These are phyloP conservation scores for Exophiala spinifera DNA, from an alignment of 2,329 filamentous ascomycete species.

Conservation along the genomic window DNA sequence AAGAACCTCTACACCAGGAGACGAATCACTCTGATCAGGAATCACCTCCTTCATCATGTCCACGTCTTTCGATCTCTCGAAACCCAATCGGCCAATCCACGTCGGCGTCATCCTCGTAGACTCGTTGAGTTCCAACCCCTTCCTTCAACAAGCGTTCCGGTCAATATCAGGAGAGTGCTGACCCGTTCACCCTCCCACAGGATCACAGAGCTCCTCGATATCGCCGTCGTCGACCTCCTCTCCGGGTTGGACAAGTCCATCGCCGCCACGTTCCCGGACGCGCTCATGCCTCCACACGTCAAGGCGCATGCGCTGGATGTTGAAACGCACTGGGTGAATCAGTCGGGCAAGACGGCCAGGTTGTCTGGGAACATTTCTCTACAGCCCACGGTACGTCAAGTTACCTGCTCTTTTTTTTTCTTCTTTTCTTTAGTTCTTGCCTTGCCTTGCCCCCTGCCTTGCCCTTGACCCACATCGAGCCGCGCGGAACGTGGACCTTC, in stretches of 20 bases:
- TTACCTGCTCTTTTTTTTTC: background rate
- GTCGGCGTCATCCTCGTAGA: background rate
- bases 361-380: conserved; percentile 17
- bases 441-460: too few relatives aligned
- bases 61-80: background rate
- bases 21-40: background rate
- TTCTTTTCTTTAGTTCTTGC: too few relatives aligned
- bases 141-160: background rate
- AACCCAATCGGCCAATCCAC: background rate
- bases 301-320: conserved; percentile 28
- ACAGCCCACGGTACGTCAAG: conserved; percentile 8
- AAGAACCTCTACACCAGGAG: too few relatives aligned
- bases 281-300: conserved; percentile 3
- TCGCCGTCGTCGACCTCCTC: conserved; percentile 34
- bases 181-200: too few relatives aligned
- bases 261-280: conserved; percentile 16
- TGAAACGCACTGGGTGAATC: conserved; percentile 35
- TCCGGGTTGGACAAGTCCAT: conserved; percentile 27
- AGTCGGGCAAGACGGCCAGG: conserved; percentile 21
- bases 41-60: background rate
- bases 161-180: background rate
- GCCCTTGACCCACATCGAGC: too few relatives aligned
- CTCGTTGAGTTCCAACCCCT: background rate
- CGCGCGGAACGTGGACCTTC: too few relatives aligned
- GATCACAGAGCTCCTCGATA: conserved; percentile 15